Evolutionary conservation across 2,329 filamentous ascomycete species (phyloP), one percentile per base, ranked within the genome.

Genomic region (Coniochaeta prunicola): DNA sequence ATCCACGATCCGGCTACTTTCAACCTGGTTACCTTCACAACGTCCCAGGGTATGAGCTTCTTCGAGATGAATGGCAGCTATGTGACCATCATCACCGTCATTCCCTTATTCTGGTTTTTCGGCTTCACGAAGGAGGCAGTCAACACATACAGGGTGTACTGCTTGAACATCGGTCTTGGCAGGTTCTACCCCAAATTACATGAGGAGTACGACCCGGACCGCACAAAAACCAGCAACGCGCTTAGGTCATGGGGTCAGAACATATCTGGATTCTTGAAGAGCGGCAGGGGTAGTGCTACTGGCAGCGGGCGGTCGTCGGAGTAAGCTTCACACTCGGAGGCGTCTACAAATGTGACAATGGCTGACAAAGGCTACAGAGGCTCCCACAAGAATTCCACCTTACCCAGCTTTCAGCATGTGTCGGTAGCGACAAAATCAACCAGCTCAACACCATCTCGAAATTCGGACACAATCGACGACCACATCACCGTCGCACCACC

Each of bases 71-170:
- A 81, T 63, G 73, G 75, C 59, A 73, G 72, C 57, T 85, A 80
- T 70, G 73, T 84, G 21, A 62, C 75, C 24, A 78, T 82, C 57
- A 56, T 80, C 2, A 76, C 79, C 2, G 71, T 74, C 4, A 64
- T 80, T 1, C 73, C 77, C 53, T 74, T 84, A 54, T 79, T 84
- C 45, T 45, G 76, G 31, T 83, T 82, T 68, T 85, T 85, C 58
- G 82, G 83, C 53, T 76, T 76, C 59, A 82, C 79, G n/a, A 74
- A 74, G 28, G 81, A 84, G 31, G 79, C 80, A 12, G 70, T 77
- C 60, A 80, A 80, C 59, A 71, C 71, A 57, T 84, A 84, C 66
- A 73, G 80, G 21, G 57, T 62, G 1, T 63, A 67, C 6, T 64
- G 78, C 6, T 64, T 81, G 6, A 62, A 60, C 8, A 2, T 78